phyloP scores from a whole-genome alignment of 352 stramenopile species.

The Pythium biforme region DNA sequence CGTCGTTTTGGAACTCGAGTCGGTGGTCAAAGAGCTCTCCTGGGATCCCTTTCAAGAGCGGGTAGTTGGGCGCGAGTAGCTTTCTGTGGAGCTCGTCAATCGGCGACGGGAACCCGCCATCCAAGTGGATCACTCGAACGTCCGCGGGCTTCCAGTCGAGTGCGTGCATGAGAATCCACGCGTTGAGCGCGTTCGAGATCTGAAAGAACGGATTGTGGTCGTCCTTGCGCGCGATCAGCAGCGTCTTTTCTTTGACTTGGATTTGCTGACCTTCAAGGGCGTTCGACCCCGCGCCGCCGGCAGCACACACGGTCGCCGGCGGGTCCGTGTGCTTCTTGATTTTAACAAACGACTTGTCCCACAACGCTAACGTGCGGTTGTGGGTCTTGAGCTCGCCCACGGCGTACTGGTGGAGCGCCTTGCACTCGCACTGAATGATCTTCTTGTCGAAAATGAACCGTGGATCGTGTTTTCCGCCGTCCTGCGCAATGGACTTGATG shows the following conservation, averaged over 20 bases:
- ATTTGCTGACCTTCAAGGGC: neutral
- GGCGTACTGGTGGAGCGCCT: slow-evolving; percentile 8
- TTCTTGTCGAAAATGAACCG: slow-evolving; percentile 22
- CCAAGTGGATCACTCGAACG: slow-evolving; percentile 30
- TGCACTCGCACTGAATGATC: slow-evolving; percentile 23
- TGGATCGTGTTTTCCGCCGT: slow-evolving; percentile 36
- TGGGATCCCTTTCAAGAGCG: slow-evolving; percentile 17
- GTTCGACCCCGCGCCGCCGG: neutral
- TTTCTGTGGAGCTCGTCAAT: slow-evolving; percentile 25
- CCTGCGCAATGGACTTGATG: slow-evolving; percentile 30
- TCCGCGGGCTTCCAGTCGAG: slow-evolving; percentile 18
- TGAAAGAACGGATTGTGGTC: slow-evolving; percentile 44
- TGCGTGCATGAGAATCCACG: slow-evolving; percentile 28
- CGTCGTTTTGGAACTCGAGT: slow-evolving; percentile 37
- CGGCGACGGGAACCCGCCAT: slow-evolving; percentile 27
- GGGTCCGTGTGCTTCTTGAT: slow-evolving; percentile 4
- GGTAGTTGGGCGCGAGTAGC: slow-evolving; percentile 19
- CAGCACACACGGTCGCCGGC: slow-evolving; percentile 13
- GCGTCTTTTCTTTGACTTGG: slow-evolving; percentile 18
- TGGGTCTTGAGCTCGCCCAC: slow-evolving; percentile 5
- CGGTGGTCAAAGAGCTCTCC: slow-evolving; percentile 30
- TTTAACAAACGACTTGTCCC: neutral
- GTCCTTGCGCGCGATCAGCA: slow-evolving; percentile 33
- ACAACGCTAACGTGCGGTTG: slow-evolving; percentile 10
- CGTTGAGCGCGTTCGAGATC: slow-evolving; percentile 28